Base-by-base conservation (phyloP, 2,329 filamentous ascomycete species). In the Pseudovirgaria hyperparasitica region DNA sequence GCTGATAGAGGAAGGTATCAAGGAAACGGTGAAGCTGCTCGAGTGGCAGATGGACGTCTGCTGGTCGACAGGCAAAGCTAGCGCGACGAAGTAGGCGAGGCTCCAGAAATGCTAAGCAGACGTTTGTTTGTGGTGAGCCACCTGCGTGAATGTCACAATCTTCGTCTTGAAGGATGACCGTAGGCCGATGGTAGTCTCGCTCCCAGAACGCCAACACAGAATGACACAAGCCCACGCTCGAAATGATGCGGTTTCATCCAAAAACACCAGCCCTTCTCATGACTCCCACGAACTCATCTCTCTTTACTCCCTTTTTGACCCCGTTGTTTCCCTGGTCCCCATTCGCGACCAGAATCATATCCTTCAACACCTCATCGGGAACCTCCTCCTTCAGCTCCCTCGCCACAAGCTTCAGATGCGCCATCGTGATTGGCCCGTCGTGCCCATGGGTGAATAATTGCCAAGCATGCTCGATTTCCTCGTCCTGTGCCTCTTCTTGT, bases 331-430 rank as follows among this genome's bases (percentile, higher is more conserved):
- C n/a, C n/a, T n/a, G n/a, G n/a, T n/a, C n/a, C 3, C 81, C 82
- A 53, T 92, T 94, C 25, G 87, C 90, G 63, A 96, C 87, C 25
- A 85, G 61, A 31, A 98, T 78, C 90, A 98, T 98, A 60, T 94
- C 85, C 58, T 72, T 73, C 46, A 98, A 59, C 46, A 92, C 57
- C 25, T 82, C 76, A 43, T 96, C 90, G 32, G 72, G 71, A 14
- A 92, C 76, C 27, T 76, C 82, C 56, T 93, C 84, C 55, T 84
- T 82, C 42, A 98, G 58, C 42, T 82, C 71, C 40, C 71, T 73
- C 22, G 86, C 85, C 28, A 94, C 76, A 43, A 78, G 67, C 46
- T 72, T 71, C 48, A 98, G 57, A 55, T 92, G 79, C 10, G 67
- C 68, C 16, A 96, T 45, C 2, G 80, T 90, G 39, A 98, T 92